A percentile compares a stretch with the other conserved stretches of the same genome.
Conservation (phyloP, 768 basidiomycete species). For the Mycena vitilis region DNA sequence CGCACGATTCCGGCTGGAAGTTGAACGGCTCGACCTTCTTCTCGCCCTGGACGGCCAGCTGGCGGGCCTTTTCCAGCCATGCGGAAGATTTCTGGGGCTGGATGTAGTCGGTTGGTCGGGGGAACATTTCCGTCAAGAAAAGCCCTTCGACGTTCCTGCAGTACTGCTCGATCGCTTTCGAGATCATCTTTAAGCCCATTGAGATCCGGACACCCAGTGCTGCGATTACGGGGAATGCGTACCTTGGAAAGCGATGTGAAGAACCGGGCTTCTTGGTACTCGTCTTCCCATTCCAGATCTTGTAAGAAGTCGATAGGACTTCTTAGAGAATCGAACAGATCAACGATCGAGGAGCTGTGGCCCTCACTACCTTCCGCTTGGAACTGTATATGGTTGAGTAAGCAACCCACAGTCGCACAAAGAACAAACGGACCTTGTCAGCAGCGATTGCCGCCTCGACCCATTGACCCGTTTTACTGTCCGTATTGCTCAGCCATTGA, state of each 20-base stretch:
- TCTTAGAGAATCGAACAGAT: slow-evolving; percentile 93
- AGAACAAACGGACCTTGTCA: slow-evolving; percentile 70
- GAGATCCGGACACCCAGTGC: neutral
- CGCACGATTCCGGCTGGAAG: slow-evolving; percentile 92
- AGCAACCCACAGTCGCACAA: neutral
- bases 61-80: slow-evolving; percentile 88
- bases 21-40: slow-evolving; percentile 96
- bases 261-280: slow-evolving; percentile 89
- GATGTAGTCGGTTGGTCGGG: slow-evolving; percentile 79
- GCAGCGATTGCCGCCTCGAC: slow-evolving; percentile 89
- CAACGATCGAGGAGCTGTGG: slow-evolving; percentile 96
- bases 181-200: slow-evolving; percentile 73
- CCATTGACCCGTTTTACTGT: slow-evolving; percentile 93
- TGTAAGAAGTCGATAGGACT: slow-evolving; percentile 91
- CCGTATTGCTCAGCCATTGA: slow-evolving; percentile 90
- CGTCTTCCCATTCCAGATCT: slow-evolving; percentile 93
- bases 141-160: slow-evolving; percentile 87
- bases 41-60: slow-evolving; percentile 80
- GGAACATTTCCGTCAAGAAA: slow-evolving; percentile 97
- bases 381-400: slow-evolving; percentile 59
- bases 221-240: slow-evolving; percentile 9
- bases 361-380: slow-evolving; percentile 83
- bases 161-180: slow-evolving; percentile 93
- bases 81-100: slow-evolving; percentile 90
- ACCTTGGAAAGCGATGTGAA: slow-evolving; percentile 92